These are phyloP conservation scores for Takakia lepidozioides DNA, from an alignment of 225 moss, liverwort and hornwort genomes.

Conservation along the genomic window DNA sequence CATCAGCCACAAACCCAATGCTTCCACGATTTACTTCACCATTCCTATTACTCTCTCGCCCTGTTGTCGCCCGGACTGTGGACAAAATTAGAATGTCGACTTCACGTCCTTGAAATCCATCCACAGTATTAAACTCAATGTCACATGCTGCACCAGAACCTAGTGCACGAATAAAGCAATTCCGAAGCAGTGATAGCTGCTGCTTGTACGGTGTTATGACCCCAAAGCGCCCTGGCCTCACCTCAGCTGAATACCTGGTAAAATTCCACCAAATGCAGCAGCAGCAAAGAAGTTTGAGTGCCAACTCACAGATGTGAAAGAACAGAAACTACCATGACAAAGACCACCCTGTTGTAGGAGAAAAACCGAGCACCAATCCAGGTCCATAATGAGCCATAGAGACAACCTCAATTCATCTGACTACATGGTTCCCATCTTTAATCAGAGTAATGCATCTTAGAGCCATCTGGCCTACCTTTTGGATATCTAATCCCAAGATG, in stretches of 20 bases:
- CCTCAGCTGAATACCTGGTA: slow-evolving; percentile 52
- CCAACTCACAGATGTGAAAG: too few species aligned
- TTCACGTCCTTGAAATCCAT: slow-evolving; percentile 95
- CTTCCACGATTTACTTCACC: slow-evolving; percentile 16
- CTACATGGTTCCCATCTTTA: too few species aligned
- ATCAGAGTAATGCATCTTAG: too few species aligned
- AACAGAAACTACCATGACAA: too few species aligned
- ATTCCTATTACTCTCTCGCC: slow-evolving; percentile 18
- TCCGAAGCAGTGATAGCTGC: slow-evolving; percentile 66
- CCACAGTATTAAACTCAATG: slow-evolving; percentile 96
- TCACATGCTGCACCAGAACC: slow-evolving; percentile 47
- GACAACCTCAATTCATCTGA: too few species aligned
- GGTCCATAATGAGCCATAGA: too few species aligned
- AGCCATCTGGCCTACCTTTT: too few species aligned
- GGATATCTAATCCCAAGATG: too few species aligned
- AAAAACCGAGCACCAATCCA: too few species aligned
- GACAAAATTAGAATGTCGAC: slow-evolving; percentile 90
- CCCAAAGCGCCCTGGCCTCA: slow-evolving; percentile 51
- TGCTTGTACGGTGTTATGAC: slow-evolving; percentile 94
- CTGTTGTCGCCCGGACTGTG: slow-evolving; percentile 63
- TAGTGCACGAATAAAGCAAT: slow-evolving; percentile 46
- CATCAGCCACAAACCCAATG: slow-evolving; percentile 93
- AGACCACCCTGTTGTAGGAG: too few species aligned
- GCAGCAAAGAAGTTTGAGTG: neutral
- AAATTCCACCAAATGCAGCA: neutral